phyloP scores from a whole-genome alignment of 2,329 filamentous ascomycete genomes.

The Zymoseptoria brevis region DNA sequence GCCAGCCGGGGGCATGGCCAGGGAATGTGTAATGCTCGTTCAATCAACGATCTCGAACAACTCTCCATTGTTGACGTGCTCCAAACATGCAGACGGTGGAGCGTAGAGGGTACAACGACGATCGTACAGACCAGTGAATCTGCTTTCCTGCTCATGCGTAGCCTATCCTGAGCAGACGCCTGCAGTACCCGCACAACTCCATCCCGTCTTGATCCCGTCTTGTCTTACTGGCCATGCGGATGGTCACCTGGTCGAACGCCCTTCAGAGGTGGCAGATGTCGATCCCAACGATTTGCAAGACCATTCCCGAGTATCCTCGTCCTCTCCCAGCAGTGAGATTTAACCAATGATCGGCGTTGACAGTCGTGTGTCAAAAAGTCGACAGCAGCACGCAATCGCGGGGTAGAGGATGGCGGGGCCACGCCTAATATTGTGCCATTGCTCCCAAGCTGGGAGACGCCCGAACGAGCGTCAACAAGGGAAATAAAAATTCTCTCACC shows the following conservation, averaged over 20 bases:
- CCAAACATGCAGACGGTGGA: not conserved
- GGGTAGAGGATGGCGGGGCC: not conserved
- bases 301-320: not conserved
- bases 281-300: not conserved
- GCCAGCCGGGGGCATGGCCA: no score
- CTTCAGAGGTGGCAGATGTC: not conserved
- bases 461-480: not conserved
- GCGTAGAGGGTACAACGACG: no score
- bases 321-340: not conserved
- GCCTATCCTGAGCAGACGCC: not conserved
- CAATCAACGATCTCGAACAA: not conserved
- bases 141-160: not conserved
- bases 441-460: not conserved
- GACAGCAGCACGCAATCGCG: not conserved
- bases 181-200: not conserved
- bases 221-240: not conserved
- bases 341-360: not conserved
- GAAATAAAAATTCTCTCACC: not conserved
- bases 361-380: not conserved
- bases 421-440: slow-evolving; percentile 3
- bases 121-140: not conserved
- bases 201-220: not conserved
- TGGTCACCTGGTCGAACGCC: not conserved
- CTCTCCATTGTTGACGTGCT: not conserved
- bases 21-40: not conserved